These are phyloP conservation scores for Tirmania nivea DNA, from an alignment of 495 filamentous ascomycete species.

Conservation along the genomic window DNA sequence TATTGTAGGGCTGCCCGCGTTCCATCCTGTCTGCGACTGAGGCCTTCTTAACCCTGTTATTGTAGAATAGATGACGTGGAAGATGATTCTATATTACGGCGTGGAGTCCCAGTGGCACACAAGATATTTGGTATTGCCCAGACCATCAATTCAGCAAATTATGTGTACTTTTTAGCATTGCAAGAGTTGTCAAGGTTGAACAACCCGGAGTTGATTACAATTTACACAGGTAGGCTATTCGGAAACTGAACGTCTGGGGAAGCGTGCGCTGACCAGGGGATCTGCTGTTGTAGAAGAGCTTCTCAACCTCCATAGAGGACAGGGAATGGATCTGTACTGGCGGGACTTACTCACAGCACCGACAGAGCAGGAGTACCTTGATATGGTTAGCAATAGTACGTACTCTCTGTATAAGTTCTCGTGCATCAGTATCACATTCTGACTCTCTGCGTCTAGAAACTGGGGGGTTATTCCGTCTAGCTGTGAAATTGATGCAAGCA, in stretches of 20 bases:
- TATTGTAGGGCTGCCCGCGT: conserved; percentile 33
- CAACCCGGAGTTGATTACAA: conserved; percentile 46
- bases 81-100: conserved; percentile 61
- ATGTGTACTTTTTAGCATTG: conserved; percentile 81
- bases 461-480: conserved; percentile 81
- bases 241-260: neutral
- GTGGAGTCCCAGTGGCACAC: conserved; percentile 82
- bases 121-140: conserved; percentile 87
- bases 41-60: no score
- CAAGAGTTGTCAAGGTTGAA: conserved; percentile 56
- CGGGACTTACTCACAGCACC: conserved; percentile 83
- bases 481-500: conserved; percentile 89
- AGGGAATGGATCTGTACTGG: conserved; percentile 98
- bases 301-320: conserved; percentile 80
- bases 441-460: conserved; percentile 31
- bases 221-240: conserved; percentile 34
- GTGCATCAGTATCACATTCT: no score
- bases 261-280: neutral
- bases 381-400: conserved; percentile 81
- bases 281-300: conserved; percentile 40
- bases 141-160: conserved; percentile 94
- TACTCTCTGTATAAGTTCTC: neutral
- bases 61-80: conserved; percentile 70
- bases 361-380: conserved; percentile 87
- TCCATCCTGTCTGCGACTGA: no score